Evolutionary conservation across 306 rosid species (phyloP).

Genomic region (Castanea crenata): DNA sequence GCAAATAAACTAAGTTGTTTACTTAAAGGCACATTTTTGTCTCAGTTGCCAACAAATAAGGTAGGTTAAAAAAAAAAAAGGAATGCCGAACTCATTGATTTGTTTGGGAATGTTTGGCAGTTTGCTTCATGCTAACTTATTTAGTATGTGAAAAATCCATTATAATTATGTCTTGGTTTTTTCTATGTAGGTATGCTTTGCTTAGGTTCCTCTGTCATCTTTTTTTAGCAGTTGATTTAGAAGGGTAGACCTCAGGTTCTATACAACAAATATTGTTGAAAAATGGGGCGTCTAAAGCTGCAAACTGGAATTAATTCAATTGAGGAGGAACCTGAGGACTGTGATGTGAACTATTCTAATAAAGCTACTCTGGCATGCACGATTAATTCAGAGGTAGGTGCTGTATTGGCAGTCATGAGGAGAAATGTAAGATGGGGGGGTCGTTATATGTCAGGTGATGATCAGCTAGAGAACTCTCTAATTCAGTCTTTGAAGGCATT

Average conservation of each 20-base stretch:
- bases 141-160: not conserved
- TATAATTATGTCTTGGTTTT: not conserved
- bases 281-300: slow-evolving; percentile 80
- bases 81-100: not conserved
- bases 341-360: slow-evolving; percentile 51
- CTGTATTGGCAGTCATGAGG: slow-evolving; percentile 96
- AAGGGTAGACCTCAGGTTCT: slow-evolving; percentile 18
- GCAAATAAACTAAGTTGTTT: no score
- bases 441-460: slow-evolving; percentile 89
- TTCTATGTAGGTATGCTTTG: slow-evolving; percentile 13
- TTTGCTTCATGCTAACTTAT: not conserved
- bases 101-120: not conserved
- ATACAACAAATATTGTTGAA: slow-evolving; percentile 15
- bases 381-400: slow-evolving; percentile 90
- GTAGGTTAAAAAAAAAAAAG: no score
- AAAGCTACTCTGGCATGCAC: slow-evolving; percentile 83
- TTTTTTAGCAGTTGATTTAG: not conserved
- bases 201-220: slow-evolving; percentile 11
- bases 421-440: slow-evolving; percentile 97
- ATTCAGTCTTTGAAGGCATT: slow-evolving; percentile 87
- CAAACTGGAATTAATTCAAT: slow-evolving; percentile 71
- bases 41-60: no score
- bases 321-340: slow-evolving; percentile 92
- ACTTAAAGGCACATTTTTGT: no score
- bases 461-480: slow-evolving; percentile 89